Conservation (phyloP, 345 rosid genomes). For the Mallotus nudiflorus region DNA sequence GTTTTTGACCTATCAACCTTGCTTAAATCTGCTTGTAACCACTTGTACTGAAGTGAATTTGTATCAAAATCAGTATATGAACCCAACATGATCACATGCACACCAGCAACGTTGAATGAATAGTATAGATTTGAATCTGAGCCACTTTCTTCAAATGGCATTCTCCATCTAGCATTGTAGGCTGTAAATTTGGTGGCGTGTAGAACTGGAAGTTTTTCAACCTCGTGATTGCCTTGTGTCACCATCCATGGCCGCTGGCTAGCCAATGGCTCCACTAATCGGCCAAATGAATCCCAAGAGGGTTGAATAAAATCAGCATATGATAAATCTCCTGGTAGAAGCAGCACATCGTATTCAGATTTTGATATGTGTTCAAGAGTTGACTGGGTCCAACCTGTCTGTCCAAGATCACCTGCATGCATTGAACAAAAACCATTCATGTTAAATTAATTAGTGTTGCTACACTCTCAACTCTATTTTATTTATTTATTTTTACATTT, state of each 20-base stretch:
- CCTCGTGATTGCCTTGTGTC: conserved; percentile 85
- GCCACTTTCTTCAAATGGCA: conserved; percentile 71
- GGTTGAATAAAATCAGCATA: conserved; percentile 56
- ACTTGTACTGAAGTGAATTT: conserved; percentile 59
- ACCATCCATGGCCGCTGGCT: conserved; percentile 93
- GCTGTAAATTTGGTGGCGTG: conserved; percentile 55
- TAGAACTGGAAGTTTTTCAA: conserved; percentile 49
- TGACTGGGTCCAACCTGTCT: conserved; percentile 61
- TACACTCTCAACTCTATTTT: too few species aligned
- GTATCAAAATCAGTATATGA: conserved; percentile 66
- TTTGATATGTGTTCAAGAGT: conserved; percentile 61
- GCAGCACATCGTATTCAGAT: conserved; percentile 56
- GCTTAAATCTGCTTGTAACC: conserved; percentile 62
- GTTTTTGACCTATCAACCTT: conserved; percentile 54
- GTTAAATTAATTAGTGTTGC: too few species aligned
- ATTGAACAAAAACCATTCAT: not conserved
- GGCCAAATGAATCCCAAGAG: conserved; percentile 75
- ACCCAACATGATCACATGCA: conserved; percentile 77
- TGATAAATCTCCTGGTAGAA: conserved; percentile 74
- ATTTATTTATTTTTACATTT: too few species aligned
- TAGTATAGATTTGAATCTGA: conserved; percentile 73
- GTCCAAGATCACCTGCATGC: conserved; percentile 72
- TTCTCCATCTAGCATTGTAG: conserved; percentile 71
- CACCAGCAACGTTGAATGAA: conserved; percentile 63
- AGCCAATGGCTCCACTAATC: conserved; percentile 72